Conservation (phyloP, 116 monocot genomes). For the Zostera marina region DNA sequence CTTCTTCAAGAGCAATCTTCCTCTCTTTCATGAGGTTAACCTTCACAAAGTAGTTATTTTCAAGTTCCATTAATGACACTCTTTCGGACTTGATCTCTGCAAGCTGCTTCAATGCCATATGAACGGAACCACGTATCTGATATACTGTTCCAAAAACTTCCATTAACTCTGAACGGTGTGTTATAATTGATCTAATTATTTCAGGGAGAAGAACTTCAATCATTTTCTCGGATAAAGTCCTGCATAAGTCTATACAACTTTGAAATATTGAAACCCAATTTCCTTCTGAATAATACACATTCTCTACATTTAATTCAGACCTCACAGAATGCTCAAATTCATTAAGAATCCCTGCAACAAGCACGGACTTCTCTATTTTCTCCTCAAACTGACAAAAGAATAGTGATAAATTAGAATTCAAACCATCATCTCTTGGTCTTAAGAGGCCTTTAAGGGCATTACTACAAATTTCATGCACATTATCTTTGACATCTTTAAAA, state of each 20-base stretch:
- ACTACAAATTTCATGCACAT: slow-evolving; percentile 25
- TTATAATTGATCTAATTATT: slow-evolving; percentile 45
- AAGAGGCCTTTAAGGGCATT: slow-evolving; percentile 17
- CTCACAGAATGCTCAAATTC: slow-evolving; percentile 44
- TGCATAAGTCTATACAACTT: slow-evolving; percentile 25
- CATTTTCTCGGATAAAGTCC: slow-evolving; percentile 45
- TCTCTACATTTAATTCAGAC: slow-evolving; percentile 19
- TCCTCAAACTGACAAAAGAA: slow-evolving; percentile 47
- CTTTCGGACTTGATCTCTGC: slow-evolving; percentile 66
- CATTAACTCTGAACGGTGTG: slow-evolving; percentile 70
- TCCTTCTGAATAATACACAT: slow-evolving; percentile 11
- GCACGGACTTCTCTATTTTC: slow-evolving; percentile 76
- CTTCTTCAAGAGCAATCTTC: slow-evolving; percentile 80
- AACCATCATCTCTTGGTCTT: slow-evolving; percentile 18
- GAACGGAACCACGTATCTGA: slow-evolving; percentile 69
- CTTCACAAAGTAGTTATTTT: slow-evolving; percentile 67
- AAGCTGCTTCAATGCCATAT: slow-evolving; percentile 70
- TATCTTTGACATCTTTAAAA: slow-evolving; percentile 34
- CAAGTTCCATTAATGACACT: slow-evolving; percentile 57
- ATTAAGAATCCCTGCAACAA: slow-evolving; percentile 35
- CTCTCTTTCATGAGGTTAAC: slow-evolving; percentile 64
- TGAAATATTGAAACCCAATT: slow-evolving; percentile 65
- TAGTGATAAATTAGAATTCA: slow-evolving; percentile 16
- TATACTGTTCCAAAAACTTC: slow-evolving; percentile 79
- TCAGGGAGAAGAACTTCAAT: slow-evolving; percentile 55